phyloP scores from a whole-genome alignment of 176 grass and related monocot species.

The Ensete ventricosum region DNA sequence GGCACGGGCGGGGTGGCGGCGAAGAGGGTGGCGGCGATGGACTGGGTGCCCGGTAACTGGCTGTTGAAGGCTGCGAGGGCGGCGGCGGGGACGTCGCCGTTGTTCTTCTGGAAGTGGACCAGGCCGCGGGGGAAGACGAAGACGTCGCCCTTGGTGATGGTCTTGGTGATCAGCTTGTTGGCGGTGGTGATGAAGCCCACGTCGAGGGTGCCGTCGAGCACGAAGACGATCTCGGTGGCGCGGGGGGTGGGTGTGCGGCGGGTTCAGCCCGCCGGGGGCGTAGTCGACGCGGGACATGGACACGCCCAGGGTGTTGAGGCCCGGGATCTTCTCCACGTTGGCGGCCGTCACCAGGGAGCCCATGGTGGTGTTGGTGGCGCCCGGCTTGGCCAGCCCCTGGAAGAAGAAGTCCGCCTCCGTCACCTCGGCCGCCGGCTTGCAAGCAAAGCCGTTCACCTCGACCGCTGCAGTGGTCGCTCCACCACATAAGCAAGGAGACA shows the following conservation, averaged over 20 bases:
- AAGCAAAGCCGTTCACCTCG: conserved; percentile 61
- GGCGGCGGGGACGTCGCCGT: conserved; percentile 16
- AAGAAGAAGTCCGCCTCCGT: conserved; percentile 65
- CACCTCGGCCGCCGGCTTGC: conserved; percentile 40
- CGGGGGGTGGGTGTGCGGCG: conserved; percentile 81
- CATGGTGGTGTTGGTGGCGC: conserved; percentile 40
- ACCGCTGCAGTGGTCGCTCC: conserved; percentile 26
- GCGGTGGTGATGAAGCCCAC: conserved; percentile 70
- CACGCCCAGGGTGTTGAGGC: conserved; percentile 68
- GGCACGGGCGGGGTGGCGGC: conserved; percentile 29
- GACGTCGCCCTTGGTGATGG: conserved; percentile 35
- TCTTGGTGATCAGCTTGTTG: conserved; percentile 52
- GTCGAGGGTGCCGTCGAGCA: conserved; percentile 50
- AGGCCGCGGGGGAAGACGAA: conserved; percentile 70
- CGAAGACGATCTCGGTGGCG: conserved; percentile 69
- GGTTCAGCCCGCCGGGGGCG: conserved; percentile 43
- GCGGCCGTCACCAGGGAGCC: conserved; percentile 40
- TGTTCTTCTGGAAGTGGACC: conserved; percentile 80
- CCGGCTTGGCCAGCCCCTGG: conserved; percentile 21
- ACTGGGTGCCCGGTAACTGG: conserved; percentile 64
- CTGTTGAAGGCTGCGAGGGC: conserved; percentile 70
- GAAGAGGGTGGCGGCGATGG: conserved; percentile 56
- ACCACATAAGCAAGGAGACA: not conserved
- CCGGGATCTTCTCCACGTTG: conserved; percentile 39
- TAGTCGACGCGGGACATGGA: conserved; percentile 75